Percentiles rank a stretch among this genome's conserved stretches.
Conservation (phyloP, 2,329 filamentous ascomycete species). For the Coniochaeta sp. region DNA sequence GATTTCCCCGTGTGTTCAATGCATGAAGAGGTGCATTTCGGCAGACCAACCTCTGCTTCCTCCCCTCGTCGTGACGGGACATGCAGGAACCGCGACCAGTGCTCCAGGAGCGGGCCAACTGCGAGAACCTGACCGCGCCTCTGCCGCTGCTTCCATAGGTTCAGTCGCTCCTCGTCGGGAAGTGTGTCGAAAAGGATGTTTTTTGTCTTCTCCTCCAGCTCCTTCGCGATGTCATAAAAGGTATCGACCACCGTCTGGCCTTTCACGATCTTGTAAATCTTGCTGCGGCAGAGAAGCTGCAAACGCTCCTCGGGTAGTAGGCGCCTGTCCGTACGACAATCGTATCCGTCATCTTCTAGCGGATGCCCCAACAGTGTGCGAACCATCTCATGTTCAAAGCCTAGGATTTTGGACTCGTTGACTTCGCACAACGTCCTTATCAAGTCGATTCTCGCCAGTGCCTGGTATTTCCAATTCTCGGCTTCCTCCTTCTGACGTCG, state of each 20-base stretch:
- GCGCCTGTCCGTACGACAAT: background rate
- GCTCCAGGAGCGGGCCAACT: background rate
- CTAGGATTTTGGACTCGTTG: background rate
- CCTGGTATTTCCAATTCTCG: background rate
- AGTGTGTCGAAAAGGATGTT: background rate
- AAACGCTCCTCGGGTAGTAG: background rate
- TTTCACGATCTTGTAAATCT: background rate
- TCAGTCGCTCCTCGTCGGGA: background rate
- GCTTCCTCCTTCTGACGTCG: background rate
- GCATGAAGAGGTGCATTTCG: background rate
- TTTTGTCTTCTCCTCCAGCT: background rate
- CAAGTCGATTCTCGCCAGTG: background rate
- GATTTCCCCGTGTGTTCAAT: background rate
- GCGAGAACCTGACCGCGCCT: background rate
- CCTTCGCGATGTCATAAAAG: background rate
- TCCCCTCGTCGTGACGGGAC: background rate
- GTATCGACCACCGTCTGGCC: background rate
- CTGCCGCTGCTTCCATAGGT: background rate
- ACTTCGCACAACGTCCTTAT: background rate
- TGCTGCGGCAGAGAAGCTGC: background rate
- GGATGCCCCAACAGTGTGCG: background rate
- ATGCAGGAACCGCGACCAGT: background rate
- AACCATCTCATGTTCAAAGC: background rate
- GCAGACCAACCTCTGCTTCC: background rate
- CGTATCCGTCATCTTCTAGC: background rate